Conservation (phyloP, 257 asterid genomes). For the Vinca minor region DNA sequence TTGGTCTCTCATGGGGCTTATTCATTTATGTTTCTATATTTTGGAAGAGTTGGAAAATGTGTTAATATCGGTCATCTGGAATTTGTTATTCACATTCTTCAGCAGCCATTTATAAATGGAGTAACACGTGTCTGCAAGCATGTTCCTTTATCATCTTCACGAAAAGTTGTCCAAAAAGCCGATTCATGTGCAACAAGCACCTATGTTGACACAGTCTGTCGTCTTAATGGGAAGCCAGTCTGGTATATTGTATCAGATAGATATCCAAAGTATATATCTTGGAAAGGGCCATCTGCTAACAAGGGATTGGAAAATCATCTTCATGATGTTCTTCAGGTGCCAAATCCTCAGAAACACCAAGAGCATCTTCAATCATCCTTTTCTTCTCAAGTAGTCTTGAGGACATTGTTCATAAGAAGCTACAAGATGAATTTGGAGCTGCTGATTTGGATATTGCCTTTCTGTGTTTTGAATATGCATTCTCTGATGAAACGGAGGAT, state of each 20-base stretch:
- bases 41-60: conserved; percentile 48
- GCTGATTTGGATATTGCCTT: conserved; percentile 34
- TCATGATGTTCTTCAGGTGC: conserved; percentile 49
- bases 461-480: conserved; percentile 25
- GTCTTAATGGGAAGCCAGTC: conserved; percentile 64
- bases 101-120: conserved; percentile 52
- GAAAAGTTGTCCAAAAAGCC: neutral
- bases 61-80: conserved; percentile 80
- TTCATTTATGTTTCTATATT: no score
- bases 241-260: conserved; percentile 82
- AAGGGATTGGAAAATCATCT: conserved; percentile 49
- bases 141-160: conserved; percentile 26
- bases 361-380: conserved; percentile 55
- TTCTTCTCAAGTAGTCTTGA: conserved; percentile 66
- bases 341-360: conserved; percentile 42
- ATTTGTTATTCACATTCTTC: conserved; percentile 61
- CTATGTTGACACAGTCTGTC: conserved; percentile 64
- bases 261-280: conserved; percentile 55
- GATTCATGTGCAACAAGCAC: conserved; percentile 13
- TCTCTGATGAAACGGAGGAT: conserved; percentile 38
- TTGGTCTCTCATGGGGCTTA: no score
- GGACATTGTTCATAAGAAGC: conserved; percentile 28
- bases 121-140: conserved; percentile 82
- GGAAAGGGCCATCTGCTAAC: conserved; percentile 33
- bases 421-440: conserved; percentile 46